Conservation (phyloP, 768 basidiomycete species). For the Gloeopeniophorella convolvens region DNA sequence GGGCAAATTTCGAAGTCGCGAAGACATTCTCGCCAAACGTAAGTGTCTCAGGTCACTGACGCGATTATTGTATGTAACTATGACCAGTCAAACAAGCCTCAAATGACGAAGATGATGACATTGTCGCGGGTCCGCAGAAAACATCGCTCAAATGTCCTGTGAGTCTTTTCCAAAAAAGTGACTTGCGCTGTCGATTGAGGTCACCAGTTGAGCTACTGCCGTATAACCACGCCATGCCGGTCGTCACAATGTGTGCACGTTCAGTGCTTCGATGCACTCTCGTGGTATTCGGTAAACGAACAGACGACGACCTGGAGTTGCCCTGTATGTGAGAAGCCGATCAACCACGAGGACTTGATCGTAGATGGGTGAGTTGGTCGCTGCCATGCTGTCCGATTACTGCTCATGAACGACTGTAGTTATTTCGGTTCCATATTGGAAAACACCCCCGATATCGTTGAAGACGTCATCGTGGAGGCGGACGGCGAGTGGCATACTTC, state of each 20-base stretch:
- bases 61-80: neutral
- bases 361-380: constrained; percentile 73
- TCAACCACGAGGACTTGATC: constrained; percentile 78
- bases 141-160: constrained; percentile 95
- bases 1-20: constrained; percentile 55
- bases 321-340: constrained; percentile 80
- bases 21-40: constrained; percentile 68
- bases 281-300: constrained; percentile 94
- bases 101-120: constrained; percentile 78
- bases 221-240: constrained; percentile 78
- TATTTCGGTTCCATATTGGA: constrained; percentile 85
- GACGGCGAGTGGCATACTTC: constrained; percentile 95
- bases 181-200: neutral
- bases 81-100: constrained; percentile 47
- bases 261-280: constrained; percentile 92
- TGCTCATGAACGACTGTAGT: constrained; percentile 36
- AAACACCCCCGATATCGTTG: constrained; percentile 68
- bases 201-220: constrained; percentile 72
- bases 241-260: constrained; percentile 84
- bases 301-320: constrained; percentile 95
- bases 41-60: constrained; percentile 24
- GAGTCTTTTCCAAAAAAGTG: constrained; percentile 27
- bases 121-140: constrained; percentile 81
- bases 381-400: neutral
- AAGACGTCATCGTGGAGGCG: constrained; percentile 90